Conservation (phyloP, 257 asterid genomes). For the Nicotiana attenuata region DNA sequence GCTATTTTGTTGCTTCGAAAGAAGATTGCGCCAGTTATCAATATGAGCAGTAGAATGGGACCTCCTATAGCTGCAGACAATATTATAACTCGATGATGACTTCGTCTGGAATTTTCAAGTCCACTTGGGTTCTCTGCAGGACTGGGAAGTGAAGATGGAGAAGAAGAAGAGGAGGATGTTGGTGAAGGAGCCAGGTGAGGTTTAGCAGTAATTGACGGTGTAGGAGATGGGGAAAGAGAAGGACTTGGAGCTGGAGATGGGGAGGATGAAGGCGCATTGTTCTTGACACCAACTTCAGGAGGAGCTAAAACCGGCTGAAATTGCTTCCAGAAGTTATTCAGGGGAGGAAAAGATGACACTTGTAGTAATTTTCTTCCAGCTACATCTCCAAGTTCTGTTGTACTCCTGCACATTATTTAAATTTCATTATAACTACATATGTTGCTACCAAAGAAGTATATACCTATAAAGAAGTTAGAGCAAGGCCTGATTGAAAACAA, state of each 20-base stretch:
- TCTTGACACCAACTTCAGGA: not conserved
- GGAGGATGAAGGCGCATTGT: slow-evolving; percentile 9
- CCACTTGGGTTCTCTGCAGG: slow-evolving; percentile 20
- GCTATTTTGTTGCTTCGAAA: slow-evolving; percentile 52
- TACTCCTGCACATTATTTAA: slow-evolving; percentile 34
- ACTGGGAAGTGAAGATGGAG: slow-evolving; percentile 32
- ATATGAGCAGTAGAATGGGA: slow-evolving; percentile 39
- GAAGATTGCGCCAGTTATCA: slow-evolving; percentile 23
- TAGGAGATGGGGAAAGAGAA: slow-evolving; percentile 29
- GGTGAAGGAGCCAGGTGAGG: slow-evolving; percentile 27
- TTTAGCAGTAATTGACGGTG: slow-evolving; percentile 19
- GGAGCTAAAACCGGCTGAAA: not conserved
- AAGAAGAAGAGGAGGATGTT: slow-evolving; percentile 16
- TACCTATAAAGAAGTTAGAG: not conserved
- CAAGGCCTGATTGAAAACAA: not conserved
- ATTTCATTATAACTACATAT: not conserved
- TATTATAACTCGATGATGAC: slow-evolving; percentile 19
- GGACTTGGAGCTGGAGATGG: slow-evolving; percentile 14
- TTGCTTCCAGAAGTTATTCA: not conserved
- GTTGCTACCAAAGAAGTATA: not conserved
- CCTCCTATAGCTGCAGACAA: slow-evolving; percentile 49
- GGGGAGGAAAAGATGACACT: not conserved
- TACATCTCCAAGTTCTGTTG: slow-evolving; percentile 23
- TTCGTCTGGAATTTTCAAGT: not conserved
- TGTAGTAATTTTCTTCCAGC: slow-evolving; percentile 42